Evolutionary conservation across 1,284 basidiomycete genomes (phyloP).

Genomic region (Macrocystidia cucumis): DNA sequence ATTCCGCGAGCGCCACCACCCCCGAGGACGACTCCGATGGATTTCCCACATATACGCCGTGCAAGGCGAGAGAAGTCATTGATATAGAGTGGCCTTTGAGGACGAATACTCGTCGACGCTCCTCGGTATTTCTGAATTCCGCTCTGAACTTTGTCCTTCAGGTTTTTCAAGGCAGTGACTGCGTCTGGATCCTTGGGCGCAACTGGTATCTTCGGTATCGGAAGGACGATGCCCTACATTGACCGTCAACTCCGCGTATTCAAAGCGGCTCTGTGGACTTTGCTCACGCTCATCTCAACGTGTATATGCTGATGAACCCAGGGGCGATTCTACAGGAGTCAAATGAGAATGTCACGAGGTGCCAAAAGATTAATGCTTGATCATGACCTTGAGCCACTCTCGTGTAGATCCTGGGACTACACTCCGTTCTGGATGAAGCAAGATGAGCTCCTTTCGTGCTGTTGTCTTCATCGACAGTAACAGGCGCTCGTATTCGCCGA

Average conservation of each 20-base stretch:
- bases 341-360: conserved; percentile 6
- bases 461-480: conserved; percentile 95
- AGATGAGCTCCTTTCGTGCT: conserved; percentile 91
- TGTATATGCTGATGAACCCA: conserved; percentile 95
- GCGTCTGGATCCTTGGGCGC: conserved; percentile 80
- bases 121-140: conserved; percentile 85
- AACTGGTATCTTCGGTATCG: conserved; percentile 51
- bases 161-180: conserved; percentile 81
- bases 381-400: conserved; percentile 86
- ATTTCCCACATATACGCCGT: conserved; percentile 85
- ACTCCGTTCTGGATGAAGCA: conserved; percentile 88
- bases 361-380: conserved; percentile 1
- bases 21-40: conserved; percentile 91
- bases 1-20: conserved; percentile 95
- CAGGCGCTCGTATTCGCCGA: conserved; percentile 91
- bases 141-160: conserved; percentile 88
- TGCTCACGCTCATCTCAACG: conserved; percentile 73
- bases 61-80: conserved; percentile 94
- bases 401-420: conserved; percentile 90
- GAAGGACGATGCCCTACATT: conserved; percentile 50
- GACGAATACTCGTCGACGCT: conserved; percentile 55
- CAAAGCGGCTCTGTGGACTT: neutral
- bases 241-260: neutral
- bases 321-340: conserved; percentile 63
- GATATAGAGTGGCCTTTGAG: conserved; percentile 72